Evolutionary conservation across 163 green algal species (phyloP).

Genomic region (Dunaliella salina): DNA sequence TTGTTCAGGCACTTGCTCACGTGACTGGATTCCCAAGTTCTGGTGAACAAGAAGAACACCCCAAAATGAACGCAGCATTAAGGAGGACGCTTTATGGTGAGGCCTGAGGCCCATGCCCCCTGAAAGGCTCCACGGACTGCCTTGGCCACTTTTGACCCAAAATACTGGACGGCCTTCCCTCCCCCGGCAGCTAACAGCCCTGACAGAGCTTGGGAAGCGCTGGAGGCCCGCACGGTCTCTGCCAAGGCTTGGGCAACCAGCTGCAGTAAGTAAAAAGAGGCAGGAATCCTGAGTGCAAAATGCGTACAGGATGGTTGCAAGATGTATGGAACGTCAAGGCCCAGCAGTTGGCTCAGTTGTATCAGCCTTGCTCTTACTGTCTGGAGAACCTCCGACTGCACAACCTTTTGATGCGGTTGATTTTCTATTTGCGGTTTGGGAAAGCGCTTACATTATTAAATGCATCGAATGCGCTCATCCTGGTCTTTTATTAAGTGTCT

Average conservation of each 20-base stretch:
- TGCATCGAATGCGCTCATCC: too few species aligned
- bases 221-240: not conserved
- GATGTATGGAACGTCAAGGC: too few species aligned
- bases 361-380: not conserved
- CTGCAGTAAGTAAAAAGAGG: not conserved
- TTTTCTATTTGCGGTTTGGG: too few species aligned
- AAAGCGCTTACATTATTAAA: too few species aligned
- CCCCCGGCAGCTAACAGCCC: constrained; percentile 26
- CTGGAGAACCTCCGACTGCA: not conserved
- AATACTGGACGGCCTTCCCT: constrained; percentile 31
- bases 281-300: not conserved
- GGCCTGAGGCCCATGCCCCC: too few species aligned
- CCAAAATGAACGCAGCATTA: not conserved
- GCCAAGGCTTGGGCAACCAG: not conserved
- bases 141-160: constrained; percentile 25
- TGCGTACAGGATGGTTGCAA: too few species aligned
- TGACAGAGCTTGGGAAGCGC: constrained; percentile 21
- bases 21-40: too few species aligned
- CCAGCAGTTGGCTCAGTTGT: too few species aligned
- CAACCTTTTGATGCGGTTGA: not conserved
- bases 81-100: not conserved
- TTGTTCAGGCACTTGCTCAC: too few species aligned
- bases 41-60: too few species aligned
- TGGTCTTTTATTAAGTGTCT: too few species aligned
- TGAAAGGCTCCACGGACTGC: not conserved